These are phyloP conservation scores for Fulvia fulva DNA, from an alignment of 2,329 filamentous ascomycete species.

Conservation along the genomic window DNA sequence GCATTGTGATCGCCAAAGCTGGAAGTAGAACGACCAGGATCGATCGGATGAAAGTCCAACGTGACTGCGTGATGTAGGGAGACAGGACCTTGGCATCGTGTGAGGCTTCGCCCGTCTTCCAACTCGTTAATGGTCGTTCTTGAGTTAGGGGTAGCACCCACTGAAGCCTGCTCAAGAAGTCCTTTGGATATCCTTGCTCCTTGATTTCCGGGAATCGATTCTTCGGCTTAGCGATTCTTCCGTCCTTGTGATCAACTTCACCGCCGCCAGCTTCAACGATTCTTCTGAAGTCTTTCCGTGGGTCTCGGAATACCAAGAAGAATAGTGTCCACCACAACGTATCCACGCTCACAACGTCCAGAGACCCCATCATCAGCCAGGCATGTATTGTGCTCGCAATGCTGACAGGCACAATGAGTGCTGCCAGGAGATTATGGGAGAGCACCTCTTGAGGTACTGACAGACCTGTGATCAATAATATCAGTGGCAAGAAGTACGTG, in stretches of 20 bases:
- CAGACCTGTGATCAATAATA: slow-evolving; percentile 26
- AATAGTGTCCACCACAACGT: slow-evolving; percentile 25
- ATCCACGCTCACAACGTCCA: slow-evolving; percentile 31
- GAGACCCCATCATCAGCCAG: slow-evolving; percentile 27
- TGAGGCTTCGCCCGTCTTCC: slow-evolving; percentile 23
- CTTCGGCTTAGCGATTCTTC: neutral
- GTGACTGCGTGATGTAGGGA: slow-evolving; percentile 18
- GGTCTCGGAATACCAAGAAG: slow-evolving; percentile 27
- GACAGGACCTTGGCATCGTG: slow-evolving; percentile 27
- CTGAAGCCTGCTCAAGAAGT: slow-evolving; percentile 19
- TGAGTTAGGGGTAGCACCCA: slow-evolving; percentile 27
- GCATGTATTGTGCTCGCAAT: slow-evolving; percentile 23
- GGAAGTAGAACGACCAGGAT: slow-evolving; percentile 28
- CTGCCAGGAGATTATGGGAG: slow-evolving; percentile 20
- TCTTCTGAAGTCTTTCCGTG: slow-evolving; percentile 24
- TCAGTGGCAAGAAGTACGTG: slow-evolving; percentile 27
- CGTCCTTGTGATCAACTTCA: neutral
- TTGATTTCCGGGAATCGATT: neutral
- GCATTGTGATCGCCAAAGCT: slow-evolving; percentile 19
- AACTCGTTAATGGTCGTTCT: slow-evolving; percentile 27
- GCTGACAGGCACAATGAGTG: slow-evolving; percentile 27
- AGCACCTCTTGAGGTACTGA: slow-evolving; percentile 23
- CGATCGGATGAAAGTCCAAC: slow-evolving; percentile 20
- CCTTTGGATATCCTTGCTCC: slow-evolving; percentile 23
- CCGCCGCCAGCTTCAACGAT: neutral